These are phyloP conservation scores for Thraustochytrium sp. DNA, from an alignment of 352 stramenopile species.

Conservation along the genomic window DNA sequence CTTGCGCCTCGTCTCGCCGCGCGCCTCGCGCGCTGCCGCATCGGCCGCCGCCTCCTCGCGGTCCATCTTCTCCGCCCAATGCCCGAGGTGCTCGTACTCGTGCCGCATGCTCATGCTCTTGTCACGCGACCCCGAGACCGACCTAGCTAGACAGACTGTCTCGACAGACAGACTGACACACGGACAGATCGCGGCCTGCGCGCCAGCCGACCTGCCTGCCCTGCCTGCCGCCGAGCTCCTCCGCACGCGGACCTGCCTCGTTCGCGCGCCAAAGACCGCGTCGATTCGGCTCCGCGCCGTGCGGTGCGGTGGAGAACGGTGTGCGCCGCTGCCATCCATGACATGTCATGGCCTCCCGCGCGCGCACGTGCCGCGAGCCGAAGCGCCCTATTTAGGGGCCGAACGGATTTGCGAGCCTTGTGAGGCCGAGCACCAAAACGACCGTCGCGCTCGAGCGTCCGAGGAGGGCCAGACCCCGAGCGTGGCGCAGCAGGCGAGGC, in stretches of 20 bases:
- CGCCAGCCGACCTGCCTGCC: no score
- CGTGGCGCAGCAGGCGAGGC: neutral
- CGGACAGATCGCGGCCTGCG: no score
- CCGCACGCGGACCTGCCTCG: no score
- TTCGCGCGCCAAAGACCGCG: no score
- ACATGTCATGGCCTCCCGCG: no score
- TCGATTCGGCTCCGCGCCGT: no score
- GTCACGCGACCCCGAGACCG: neutral
- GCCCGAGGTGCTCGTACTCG: neutral
- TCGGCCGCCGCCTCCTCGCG: neutral
- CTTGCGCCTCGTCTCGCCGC: neutral
- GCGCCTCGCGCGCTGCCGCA: neutral
- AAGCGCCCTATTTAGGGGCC: neutral
- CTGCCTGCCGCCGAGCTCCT: no score
- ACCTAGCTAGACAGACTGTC: no score
- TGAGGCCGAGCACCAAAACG: neutral
- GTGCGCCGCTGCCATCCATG: no score
- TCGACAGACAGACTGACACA: no score
- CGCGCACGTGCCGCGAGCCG: neutral
- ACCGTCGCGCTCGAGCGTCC: neutral
- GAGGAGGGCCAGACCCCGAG: neutral
- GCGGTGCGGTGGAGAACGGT: no score
- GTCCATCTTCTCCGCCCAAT: neutral
- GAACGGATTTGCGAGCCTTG: neutral
- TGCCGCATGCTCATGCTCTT: neutral